Evolutionary conservation across 306 rosid genomes (phyloP).

Genomic region (Quercus dentata): DNA sequence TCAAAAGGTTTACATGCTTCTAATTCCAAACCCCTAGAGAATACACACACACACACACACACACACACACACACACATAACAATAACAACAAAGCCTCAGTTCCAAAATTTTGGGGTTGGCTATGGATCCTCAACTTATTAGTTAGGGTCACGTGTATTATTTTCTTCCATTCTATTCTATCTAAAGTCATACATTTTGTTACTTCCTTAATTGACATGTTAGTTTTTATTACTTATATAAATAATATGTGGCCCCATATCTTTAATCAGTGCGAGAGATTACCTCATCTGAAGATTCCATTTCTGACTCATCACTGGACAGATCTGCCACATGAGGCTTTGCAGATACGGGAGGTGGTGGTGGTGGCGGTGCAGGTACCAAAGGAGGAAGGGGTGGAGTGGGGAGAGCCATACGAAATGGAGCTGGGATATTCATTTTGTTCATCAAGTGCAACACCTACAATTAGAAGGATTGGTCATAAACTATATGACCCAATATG

Average conservation of each 20-base stretch:
- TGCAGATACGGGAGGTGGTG: constrained; percentile 32
- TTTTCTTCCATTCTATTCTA: too few relatives aligned
- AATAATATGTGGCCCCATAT: not conserved
- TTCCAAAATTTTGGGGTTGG: too few relatives aligned
- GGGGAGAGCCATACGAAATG: constrained; percentile 92
- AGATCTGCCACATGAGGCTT: constrained; percentile 44
- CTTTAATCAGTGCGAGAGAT: constrained; percentile 11
- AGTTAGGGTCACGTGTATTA: too few relatives aligned
- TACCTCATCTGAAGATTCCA: constrained; percentile 98
- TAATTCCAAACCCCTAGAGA: not conserved
- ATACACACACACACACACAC: too few relatives aligned
- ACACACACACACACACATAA: too few relatives aligned
- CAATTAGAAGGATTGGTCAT: constrained; percentile 12
- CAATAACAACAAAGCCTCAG: too few relatives aligned
- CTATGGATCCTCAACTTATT: too few relatives aligned
- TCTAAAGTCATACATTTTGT: too few relatives aligned
- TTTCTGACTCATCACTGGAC: constrained; percentile 87
- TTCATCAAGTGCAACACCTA: constrained; percentile 97
- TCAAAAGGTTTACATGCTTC: not conserved
- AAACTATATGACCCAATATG: constrained; percentile 20
- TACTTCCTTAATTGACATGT: too few relatives aligned
- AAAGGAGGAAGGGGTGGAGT: constrained; percentile 91
- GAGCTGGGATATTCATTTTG: constrained; percentile 97
- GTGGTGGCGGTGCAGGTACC: constrained; percentile 47
- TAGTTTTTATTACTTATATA: not conserved